Conservation (phyloP, 1,139 yeast species). For the Zygoascus sp. region DNA sequence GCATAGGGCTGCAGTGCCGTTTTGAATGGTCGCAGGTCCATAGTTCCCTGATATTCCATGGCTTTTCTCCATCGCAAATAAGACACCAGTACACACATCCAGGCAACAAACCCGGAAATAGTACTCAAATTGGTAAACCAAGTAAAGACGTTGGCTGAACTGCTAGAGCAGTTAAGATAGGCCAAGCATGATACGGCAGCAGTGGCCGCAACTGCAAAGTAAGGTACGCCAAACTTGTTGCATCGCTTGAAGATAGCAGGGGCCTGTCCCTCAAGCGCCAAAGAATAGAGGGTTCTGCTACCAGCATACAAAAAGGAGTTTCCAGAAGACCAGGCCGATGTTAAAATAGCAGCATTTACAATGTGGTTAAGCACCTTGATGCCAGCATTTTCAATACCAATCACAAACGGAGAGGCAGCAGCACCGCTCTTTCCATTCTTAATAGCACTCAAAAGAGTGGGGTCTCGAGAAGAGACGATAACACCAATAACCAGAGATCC, state of each 20-base stretch:
- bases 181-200: slow-evolving; percentile 37
- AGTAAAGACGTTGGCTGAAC: slow-evolving; percentile 43
- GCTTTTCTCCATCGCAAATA: slow-evolving; percentile 55
- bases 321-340: slow-evolving; percentile 52
- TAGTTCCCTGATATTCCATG: slow-evolving; percentile 29
- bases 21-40: slow-evolving; percentile 38
- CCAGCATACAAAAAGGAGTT: slow-evolving; percentile 40
- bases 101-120: slow-evolving; percentile 44
- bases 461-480: slow-evolving; percentile 53
- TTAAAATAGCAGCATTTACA: slow-evolving; percentile 61
- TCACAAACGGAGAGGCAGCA: slow-evolving; percentile 62
- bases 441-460: slow-evolving; percentile 37
- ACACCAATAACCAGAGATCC: slow-evolving; percentile 54
- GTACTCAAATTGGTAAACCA: slow-evolving; percentile 45
- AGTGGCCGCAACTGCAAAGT: slow-evolving; percentile 35
- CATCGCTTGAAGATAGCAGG: slow-evolving; percentile 43
- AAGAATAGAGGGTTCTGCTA: slow-evolving; percentile 39
- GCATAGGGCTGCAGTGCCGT: slow-evolving; percentile 47
- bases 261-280: slow-evolving; percentile 47
- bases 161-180: slow-evolving; percentile 43
- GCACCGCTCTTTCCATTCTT: slow-evolving; percentile 48
- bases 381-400: slow-evolving; percentile 52
- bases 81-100: slow-evolving; percentile 43
- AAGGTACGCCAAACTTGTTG: slow-evolving; percentile 44
- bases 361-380: slow-evolving; percentile 55